Evolutionary conservation across 2,329 filamentous ascomycete genomes (phyloP), one percentile per base, ranked within the genome.

Genomic region (Lomentospora prolificans): DNA sequence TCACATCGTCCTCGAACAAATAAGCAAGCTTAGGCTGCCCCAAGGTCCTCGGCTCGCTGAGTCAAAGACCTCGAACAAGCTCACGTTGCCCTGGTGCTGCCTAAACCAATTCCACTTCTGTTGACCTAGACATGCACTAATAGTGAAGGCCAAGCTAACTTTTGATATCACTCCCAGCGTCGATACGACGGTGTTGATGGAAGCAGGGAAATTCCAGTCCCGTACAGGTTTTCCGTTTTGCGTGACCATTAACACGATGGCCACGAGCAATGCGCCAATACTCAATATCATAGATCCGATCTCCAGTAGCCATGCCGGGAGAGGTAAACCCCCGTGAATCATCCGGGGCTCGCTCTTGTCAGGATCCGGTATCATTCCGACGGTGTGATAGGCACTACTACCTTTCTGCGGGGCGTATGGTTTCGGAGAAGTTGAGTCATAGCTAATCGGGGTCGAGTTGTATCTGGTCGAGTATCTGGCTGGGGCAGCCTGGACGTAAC

Each of bases 61-160:
- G 27, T 51, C 48, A 51, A 51, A 51, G 12, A 30, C 24, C 48
- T 51, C 48, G 25, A 51, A 51, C 14, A 31, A 17, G 12, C 48
- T 51, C 14, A 51, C 6, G n/a, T 31, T 51, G 22, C 28, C 48
- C 48, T 51, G 48, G 14, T 51, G 48, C 48, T n/a, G 22, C 48
- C 48, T 14, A 25, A 51, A 51, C 48, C 48, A 51, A 25, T 51
- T 51, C 48, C 48, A 51, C 14, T 51, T 51, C 9, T 51, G 48
- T 25, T 51, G 48, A 5, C 48, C 48, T 14, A 51, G 25, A 10
- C 48, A 51, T 6, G 25, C 48, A 14, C 48, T 31, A 19, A 51
- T 31, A 2, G 48, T 31, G 25, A 51, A 51, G 9, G 48, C 48
- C 25, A 51, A 51, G 24, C 25, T 51, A 14, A 31, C 28, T 19